phyloP scores from a whole-genome alignment of 1,284 basidiomycete genomes.

The Uromyces viciae-fabae region DNA sequence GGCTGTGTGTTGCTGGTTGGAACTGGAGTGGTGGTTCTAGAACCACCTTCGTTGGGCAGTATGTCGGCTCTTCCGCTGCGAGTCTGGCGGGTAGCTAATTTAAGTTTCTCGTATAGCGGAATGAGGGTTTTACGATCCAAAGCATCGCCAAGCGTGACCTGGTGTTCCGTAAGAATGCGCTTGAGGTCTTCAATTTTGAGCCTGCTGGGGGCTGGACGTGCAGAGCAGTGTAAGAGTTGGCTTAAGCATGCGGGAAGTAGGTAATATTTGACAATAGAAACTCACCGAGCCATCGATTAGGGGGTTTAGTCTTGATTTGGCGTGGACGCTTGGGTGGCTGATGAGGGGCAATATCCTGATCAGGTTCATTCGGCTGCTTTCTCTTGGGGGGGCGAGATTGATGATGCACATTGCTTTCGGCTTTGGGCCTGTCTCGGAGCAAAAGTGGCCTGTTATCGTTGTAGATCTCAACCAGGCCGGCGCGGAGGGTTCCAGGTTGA shows the following conservation, averaged over 20 bases:
- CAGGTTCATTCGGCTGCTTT: neutral
- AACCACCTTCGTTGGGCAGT: neutral
- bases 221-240: neutral
- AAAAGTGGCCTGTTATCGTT: neutral
- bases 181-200: neutral
- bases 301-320: neutral
- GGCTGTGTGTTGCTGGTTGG: neutral
- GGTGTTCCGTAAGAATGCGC: neutral
- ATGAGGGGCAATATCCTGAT: neutral
- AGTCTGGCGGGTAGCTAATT: neutral
- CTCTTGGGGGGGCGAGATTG: neutral
- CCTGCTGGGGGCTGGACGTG: neutral
- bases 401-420: neutral
- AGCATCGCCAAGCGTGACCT: neutral
- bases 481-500: neutral
- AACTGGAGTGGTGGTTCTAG: neutral
- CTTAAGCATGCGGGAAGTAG: neutral
- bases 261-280: neutral
- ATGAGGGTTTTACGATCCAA: neutral
- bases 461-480: neutral
- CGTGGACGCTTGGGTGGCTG: neutral
- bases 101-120: neutral
- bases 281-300: neutral
- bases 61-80: too few species aligned
- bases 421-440: neutral